phyloP scores from a whole-genome alignment of 257 asterid genomes.

The Cruciata laevipes region DNA sequence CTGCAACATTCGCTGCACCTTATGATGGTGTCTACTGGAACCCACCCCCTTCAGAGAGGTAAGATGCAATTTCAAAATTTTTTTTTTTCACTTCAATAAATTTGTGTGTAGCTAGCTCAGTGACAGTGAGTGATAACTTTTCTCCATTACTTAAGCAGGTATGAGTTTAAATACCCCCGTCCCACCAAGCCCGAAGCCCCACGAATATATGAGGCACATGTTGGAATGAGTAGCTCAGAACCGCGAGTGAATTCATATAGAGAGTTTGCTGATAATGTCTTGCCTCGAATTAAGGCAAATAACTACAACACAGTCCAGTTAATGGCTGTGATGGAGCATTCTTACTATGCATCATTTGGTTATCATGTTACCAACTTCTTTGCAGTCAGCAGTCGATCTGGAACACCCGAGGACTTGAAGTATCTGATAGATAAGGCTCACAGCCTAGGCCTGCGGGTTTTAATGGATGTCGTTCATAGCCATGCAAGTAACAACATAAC shows the following conservation, averaged over 20 bases:
- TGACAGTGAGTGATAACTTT: conserved; percentile 11
- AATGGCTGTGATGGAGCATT: conserved; percentile 98
- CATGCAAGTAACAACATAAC: conserved; percentile 81
- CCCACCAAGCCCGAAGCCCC: conserved; percentile 79
- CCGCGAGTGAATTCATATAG: conserved; percentile 70
- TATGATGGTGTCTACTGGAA: conserved; percentile 98
- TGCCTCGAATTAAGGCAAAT: conserved; percentile 83
- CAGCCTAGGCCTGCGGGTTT: conserved; percentile 71
- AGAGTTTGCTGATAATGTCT: conserved; percentile 76
- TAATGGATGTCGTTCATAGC: conserved; percentile 96
- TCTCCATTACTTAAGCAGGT: conserved; percentile 43
- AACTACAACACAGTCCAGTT: conserved; percentile 87
- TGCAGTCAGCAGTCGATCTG: conserved; percentile 89
- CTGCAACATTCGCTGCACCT: conserved; percentile 81
- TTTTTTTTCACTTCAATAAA: not conserved
- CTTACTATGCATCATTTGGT: conserved; percentile 91
- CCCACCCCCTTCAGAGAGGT: conserved; percentile 88
- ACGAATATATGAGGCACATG: conserved; percentile 95
- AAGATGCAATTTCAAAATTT: conserved; percentile 2
- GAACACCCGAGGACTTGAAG: conserved; percentile 95
- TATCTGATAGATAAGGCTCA: conserved; percentile 93
- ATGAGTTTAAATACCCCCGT: conserved; percentile 67
- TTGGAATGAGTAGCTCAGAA: conserved; percentile 92
- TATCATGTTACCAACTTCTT: conserved; percentile 92
- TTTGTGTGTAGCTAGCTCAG: conserved; percentile 3